Evolutionary conservation across 495 filamentous ascomycete genomes (phyloP), one percentile per base, ranked within the genome.

Genomic region (Lichina pygmaea): DNA sequence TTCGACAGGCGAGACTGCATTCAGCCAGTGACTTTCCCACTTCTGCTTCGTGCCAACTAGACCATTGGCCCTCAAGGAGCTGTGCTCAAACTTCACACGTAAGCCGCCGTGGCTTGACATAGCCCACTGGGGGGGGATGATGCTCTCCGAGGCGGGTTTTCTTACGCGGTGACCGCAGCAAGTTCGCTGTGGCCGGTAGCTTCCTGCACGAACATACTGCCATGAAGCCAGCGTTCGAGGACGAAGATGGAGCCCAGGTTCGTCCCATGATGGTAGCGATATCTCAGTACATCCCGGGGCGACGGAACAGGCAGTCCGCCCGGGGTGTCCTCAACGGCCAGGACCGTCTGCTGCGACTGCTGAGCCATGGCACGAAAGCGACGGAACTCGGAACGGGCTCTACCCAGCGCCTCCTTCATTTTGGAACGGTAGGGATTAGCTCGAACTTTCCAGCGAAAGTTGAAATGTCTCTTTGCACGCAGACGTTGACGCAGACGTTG

Each of bases 201-300:
- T 17, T 50, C 46, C 0, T 54, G 44, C 8, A 54, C 56, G 52
- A 64, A 71, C 58, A 65, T 65, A 44, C 50, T 56, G 1, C 49
- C 49, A 32, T 51, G 55, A 3, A 72, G 57, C 68, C 67, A 72
- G 54, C 62, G 57, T 52, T 73, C 71, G 7, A 72, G 60, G 13
- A 71, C 58, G 54, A 69, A 75, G 44, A 70, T 59, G 17, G 63
- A 62, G 36, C 71, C 70, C 13, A 74, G 54, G 47, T 73, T 74
- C 5, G 60, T 58, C 13, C 69, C 70, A 53, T 72, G 64, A 47
- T 71, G 66, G 51, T 64, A 69, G 24, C 24, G 24, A 24, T 24
- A 24, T 24, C 24, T 24, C 24, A 24, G 24, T 24, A 24, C 24
- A 24, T 24, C 24, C 24, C 24, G 4, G 24, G 24, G 24, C 4